Evolutionary conservation across 179 eudicot species (phyloP).

Genomic region (Beta corolliflora): DNA sequence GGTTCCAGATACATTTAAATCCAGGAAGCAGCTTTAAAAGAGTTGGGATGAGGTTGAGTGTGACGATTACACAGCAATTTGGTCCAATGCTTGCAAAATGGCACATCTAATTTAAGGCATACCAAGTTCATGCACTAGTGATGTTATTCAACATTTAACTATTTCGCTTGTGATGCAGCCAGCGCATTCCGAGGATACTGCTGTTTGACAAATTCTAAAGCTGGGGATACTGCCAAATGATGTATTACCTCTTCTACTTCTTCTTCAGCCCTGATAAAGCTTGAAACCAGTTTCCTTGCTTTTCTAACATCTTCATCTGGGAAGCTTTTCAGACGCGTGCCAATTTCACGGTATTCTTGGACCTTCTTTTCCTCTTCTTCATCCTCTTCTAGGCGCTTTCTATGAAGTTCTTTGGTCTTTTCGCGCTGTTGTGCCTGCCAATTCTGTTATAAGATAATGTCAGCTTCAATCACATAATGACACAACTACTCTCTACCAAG

Average conservation of each 20-base stretch:
- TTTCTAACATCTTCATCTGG: constrained; percentile 77
- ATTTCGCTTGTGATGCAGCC: not conserved
- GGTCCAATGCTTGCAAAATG: not conserved
- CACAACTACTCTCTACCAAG: not conserved
- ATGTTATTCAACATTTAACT: not conserved
- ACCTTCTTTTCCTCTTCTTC: constrained; percentile 87
- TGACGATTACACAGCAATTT: not conserved
- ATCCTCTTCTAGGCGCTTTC: constrained; percentile 73
- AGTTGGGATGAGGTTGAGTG: not conserved
- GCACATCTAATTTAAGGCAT: not conserved
- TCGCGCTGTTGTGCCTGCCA: constrained; percentile 93
- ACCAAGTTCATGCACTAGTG: not conserved
- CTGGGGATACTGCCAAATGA: not conserved
- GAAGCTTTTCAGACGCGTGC: constrained; percentile 62
- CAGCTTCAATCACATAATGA: constrained; percentile 7
- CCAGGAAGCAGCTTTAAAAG: not conserved
- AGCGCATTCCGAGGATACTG: not conserved
- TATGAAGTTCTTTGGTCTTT: constrained; percentile 72
- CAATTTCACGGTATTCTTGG: constrained; percentile 85
- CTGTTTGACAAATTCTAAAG: not conserved
- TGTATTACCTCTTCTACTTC: constrained; percentile 91
- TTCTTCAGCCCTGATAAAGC: constrained; percentile 88
- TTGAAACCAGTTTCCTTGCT: constrained; percentile 77
- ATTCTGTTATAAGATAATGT: constrained; percentile 47
- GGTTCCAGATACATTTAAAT: not conserved